Evolutionary conservation across 257 asterid genomes (phyloP).

Genomic region (Solanum bulbocastanum): DNA sequence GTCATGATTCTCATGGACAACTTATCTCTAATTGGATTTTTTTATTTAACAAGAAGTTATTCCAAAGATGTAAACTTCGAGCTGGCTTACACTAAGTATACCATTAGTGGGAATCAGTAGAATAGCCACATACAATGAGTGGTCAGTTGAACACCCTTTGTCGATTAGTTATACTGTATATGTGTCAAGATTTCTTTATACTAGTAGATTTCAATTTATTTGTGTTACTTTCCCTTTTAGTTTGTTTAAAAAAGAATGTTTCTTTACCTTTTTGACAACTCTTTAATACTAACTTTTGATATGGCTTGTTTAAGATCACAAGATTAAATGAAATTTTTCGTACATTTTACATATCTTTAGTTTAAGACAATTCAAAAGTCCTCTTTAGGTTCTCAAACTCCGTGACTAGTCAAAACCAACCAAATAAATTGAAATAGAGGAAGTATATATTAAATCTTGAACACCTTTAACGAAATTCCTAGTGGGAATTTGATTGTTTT

Average conservation of each 20-base stretch:
- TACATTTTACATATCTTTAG: neutral
- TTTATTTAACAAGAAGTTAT: neutral
- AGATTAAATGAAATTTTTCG: too few species aligned
- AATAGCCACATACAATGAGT: neutral
- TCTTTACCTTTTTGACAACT: neutral
- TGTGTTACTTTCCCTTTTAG: neutral
- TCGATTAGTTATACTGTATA: neutral
- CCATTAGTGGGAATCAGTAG: neutral
- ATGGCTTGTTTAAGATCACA: neutral
- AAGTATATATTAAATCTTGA: neutral
- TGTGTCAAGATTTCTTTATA: neutral
- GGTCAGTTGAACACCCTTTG: neutral
- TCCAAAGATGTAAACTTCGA: neutral
- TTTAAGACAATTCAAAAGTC: neutral
- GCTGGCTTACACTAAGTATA: neutral
- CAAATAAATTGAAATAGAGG: neutral
- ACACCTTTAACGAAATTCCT: neutral
- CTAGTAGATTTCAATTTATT: neutral
- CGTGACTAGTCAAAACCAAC: neutral
- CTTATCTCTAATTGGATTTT: neutral
- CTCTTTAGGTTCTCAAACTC: neutral
- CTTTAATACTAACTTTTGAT: neutral
- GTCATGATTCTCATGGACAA: neutral
- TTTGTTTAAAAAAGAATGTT: too few species aligned
- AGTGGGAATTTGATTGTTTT: neutral